A percentile compares a stretch with the other conserved stretches of the same genome.
Conservation (phyloP, 352 stramenopile species). For the Thraustochytrium sp. region DNA sequence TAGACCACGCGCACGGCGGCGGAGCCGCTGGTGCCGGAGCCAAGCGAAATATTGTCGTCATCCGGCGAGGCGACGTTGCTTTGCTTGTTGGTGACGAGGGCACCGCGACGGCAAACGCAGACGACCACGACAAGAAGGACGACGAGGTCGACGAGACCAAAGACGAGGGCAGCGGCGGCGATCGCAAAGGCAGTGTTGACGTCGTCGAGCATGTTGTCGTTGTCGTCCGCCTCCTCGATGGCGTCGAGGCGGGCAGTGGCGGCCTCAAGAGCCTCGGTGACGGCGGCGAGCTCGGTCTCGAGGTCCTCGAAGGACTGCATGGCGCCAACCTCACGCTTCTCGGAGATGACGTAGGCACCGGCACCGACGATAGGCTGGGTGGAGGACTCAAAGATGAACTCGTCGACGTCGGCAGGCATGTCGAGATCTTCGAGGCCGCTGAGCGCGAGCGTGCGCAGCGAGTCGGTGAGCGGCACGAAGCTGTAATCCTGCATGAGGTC, state of each 20-base stretch:
- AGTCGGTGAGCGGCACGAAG: slow-evolving; percentile 48
- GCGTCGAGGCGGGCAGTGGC: not conserved
- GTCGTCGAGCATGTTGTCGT: not conserved
- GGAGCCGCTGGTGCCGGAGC: not conserved
- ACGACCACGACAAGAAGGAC: not conserved
- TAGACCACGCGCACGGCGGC: slow-evolving; percentile 1
- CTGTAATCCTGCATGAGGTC: slow-evolving; percentile 54
- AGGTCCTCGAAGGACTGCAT: not conserved
- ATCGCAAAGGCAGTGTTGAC: not conserved
- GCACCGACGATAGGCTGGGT: not conserved
- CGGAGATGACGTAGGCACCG: not conserved
- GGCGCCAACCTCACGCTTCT: slow-evolving; percentile 1
- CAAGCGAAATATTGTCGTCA: not conserved
- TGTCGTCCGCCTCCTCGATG: not conserved
- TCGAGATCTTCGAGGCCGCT: not conserved
- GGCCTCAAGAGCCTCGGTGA: not conserved
- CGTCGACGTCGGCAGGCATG: not conserved
- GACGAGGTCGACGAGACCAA: slow-evolving; percentile 4
- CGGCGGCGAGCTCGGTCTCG: not conserved
- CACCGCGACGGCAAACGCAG: too few species aligned
- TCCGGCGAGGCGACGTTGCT: not conserved
- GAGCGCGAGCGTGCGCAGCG: slow-evolving; percentile 21
- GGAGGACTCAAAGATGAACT: slow-evolving; percentile 11
- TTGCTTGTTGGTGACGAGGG: not conserved
- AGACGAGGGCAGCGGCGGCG: slow-evolving; percentile 16